Evolutionary conservation across 176 grass and related monocot genomes (phyloP).

Genomic region (Bromus sterilis): DNA sequence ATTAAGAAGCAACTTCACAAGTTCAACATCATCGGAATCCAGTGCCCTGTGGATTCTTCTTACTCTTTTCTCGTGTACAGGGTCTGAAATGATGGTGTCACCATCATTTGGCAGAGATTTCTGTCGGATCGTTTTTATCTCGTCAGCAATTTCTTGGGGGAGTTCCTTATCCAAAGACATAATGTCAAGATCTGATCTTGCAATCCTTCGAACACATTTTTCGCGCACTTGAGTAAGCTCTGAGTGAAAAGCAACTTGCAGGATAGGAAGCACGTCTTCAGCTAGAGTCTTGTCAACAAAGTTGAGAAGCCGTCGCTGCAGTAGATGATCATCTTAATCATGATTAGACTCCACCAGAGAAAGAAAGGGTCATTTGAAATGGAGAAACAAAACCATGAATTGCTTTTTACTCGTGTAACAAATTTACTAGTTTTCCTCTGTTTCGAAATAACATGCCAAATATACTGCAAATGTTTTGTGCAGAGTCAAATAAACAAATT

Average conservation of each 20-base stretch:
- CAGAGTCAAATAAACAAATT: not conserved
- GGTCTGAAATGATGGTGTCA: conserved; percentile 24
- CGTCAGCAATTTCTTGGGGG: conserved; percentile 40
- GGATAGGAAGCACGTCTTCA: conserved; percentile 78
- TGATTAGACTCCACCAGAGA: not conserved
- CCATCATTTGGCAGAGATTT: conserved; percentile 35
- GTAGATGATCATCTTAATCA: conserved; percentile 23
- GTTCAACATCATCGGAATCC: conserved; percentile 93
- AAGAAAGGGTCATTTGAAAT: not conserved
- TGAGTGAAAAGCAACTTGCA: conserved; percentile 73
- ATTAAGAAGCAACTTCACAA: conserved; percentile 91
- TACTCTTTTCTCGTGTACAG: conserved; percentile 71
- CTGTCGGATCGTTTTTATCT: conserved; percentile 50
- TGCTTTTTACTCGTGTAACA: not conserved
- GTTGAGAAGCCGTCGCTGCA: conserved; percentile 81
- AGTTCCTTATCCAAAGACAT: conserved; percentile 79
- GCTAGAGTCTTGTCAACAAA: conserved; percentile 92
- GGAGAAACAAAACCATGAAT: not conserved
- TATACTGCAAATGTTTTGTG: not conserved
- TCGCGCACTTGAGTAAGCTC: conserved; percentile 42
- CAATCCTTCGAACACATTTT: conserved; percentile 80
- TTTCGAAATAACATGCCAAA: not conserved
- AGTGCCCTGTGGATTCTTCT: conserved; percentile 81
- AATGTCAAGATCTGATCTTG: conserved; percentile 77
- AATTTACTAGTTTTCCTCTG: not conserved